These are phyloP conservation scores for Collybia sordida DNA, from an alignment of 768 basidiomycete genomes.

Conservation along the genomic window DNA sequence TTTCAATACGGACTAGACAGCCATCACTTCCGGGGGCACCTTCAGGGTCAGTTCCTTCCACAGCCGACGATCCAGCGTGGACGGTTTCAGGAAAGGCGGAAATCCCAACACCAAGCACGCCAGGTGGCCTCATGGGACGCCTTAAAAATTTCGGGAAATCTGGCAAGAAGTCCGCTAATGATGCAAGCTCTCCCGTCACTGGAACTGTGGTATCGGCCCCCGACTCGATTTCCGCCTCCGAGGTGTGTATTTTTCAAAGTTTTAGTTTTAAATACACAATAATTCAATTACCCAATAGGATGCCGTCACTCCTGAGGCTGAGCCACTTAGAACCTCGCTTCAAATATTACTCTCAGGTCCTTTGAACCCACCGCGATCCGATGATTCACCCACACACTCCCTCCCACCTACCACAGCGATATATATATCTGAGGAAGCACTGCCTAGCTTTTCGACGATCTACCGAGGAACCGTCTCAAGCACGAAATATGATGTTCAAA, in stretches of 20 bases:
- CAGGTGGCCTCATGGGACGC: slow-evolving; percentile 74
- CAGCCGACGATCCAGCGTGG: slow-evolving; percentile 55
- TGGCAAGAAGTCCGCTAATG: slow-evolving; percentile 36
- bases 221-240: slow-evolving; percentile 20
- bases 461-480: slow-evolving; percentile 74
- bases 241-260: slow-evolving; percentile 11
- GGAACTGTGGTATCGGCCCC: slow-evolving; percentile 21
- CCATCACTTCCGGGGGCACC: slow-evolving; percentile 39
- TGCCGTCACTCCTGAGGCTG: slow-evolving; percentile 6
- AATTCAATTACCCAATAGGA: slow-evolving; percentile 1
- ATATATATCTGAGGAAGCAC: slow-evolving; percentile 79
- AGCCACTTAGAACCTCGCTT: slow-evolving; percentile 41
- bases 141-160: slow-evolving; percentile 73
- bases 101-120: slow-evolving; percentile 47
- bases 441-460: slow-evolving; percentile 70
- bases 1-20: slow-evolving; percentile 44
- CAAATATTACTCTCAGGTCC: slow-evolving; percentile 56
- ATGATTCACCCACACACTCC: slow-evolving; percentile 68
- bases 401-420: slow-evolving; percentile 63
- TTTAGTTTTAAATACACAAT: too few relatives aligned
- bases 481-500: slow-evolving; percentile 35
- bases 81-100: slow-evolving; percentile 31
- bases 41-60: slow-evolving; percentile 23
- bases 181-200: slow-evolving; percentile 26
- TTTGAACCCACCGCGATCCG: slow-evolving; percentile 63